Evolutionary conservation across 2,329 filamentous ascomycete species (phyloP).

Genomic region (Ilyonectria mors-panacis): DNA sequence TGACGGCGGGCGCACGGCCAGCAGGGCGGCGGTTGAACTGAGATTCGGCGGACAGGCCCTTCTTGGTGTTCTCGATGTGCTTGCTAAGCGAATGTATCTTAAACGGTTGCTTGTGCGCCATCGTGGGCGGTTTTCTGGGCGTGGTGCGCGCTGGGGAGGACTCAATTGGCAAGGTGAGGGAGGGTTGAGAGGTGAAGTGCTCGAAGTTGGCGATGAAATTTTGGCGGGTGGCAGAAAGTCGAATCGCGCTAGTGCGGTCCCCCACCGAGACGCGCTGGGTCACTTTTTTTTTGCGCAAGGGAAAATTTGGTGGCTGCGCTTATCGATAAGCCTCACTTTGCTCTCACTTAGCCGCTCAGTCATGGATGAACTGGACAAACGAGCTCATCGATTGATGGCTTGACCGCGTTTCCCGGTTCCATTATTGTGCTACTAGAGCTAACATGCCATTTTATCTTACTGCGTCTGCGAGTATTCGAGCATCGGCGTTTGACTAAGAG

Average conservation of each 20-base stretch:
- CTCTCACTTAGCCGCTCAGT: constrained; percentile 4
- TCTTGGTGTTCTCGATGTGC: constrained; percentile 57
- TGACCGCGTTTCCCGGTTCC: not conserved
- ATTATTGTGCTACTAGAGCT: not conserved
- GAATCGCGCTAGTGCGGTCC: constrained; percentile 29
- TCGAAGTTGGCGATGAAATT: constrained; percentile 45
- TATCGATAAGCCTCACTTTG: constrained; percentile 38
- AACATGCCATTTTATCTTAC: not conserved
- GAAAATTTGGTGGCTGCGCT: constrained; percentile 36
- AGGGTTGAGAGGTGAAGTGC: constrained; percentile 39
- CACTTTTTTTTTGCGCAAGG: constrained; percentile 29
- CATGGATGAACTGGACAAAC: not conserved
- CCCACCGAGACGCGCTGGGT: constrained; percentile 32
- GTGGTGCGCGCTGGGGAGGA: constrained; percentile 35
- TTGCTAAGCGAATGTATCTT: constrained; percentile 56
- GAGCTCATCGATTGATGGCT: not conserved
- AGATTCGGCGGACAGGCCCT: constrained; percentile 51
- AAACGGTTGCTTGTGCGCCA: constrained; percentile 56
- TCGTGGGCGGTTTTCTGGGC: constrained; percentile 43
- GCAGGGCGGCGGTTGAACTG: constrained; percentile 52
- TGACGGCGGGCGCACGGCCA: constrained; percentile 49
- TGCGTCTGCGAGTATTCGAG: not conserved
- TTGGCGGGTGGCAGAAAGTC: constrained; percentile 36
- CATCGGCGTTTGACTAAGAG: not conserved
- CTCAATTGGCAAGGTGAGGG: constrained; percentile 40